Base-by-base conservation (phyloP, 2,329 filamentous ascomycete species). In the Huntiella omanensis region DNA sequence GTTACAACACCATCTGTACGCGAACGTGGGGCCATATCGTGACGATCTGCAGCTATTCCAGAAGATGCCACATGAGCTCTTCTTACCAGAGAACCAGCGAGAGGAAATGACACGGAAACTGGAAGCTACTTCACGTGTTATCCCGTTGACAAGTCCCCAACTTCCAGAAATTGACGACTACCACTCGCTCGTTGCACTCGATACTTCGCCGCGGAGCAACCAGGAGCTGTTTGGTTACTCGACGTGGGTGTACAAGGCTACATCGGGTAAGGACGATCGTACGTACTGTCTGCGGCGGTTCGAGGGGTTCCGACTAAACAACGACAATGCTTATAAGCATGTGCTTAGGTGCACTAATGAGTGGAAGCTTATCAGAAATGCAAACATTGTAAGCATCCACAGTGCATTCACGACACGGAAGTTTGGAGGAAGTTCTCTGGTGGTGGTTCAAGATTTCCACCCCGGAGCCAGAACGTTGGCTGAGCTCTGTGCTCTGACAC, bases 191-290 rank as follows among this genome's bases (percentile, higher is more conserved):
- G 86, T 95, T 6, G 84, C 88, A 3, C 66, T 98, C 38, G 87
- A 96, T 60, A 83, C 79, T 6, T 80, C 72, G 43, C 77, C 84
- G 50, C 75, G 86, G 53, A 87, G 85, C 59, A 85, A 80, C 53
- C 73, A 78, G 3, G 47, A 19, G 15, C 75, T 82, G 12, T 95
- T 95, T 61, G 85, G 86, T 22, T 93, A 85, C 56, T 76, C 80
- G 4, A 94, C 81, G 55, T 96, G 87, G 85, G 75, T 94, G 1
- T 98, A 95, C 66, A 96, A 96, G 64, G 88, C 87, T 6, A 78
- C 80, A 17, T 93, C 85, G 5, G 80, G 74, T 60, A 91, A 91
- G 58, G 88, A 88, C 55, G 91, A 87, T 8, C 79, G 83, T 53
- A 76, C 79, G n/a, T 96, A 93, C 61, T 85, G 80, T 48, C 66